Evolutionary conservation across 768 basidiomycete species (phyloP).

Genomic region (Boletus coccyginus): DNA sequence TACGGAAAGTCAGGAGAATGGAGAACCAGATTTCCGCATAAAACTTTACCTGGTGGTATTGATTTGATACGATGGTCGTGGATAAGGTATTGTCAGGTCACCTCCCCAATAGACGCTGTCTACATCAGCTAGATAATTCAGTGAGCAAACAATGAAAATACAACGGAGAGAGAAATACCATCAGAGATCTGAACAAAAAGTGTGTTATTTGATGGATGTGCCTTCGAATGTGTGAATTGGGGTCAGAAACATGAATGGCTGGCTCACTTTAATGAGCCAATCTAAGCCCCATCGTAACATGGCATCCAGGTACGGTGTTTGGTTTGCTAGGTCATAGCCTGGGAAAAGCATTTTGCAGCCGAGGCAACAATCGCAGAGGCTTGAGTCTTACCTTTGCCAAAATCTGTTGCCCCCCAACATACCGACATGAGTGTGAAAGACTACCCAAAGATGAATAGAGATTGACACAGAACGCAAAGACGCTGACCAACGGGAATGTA

Average conservation of each 20-base stretch:
- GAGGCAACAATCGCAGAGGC: neutral
- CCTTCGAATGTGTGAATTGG: constrained; percentile 41
- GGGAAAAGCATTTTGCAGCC: neutral
- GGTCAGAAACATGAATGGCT: neutral
- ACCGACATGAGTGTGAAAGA: constrained; percentile 82
- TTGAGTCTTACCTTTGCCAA: constrained; percentile 58
- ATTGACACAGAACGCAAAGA: neutral
- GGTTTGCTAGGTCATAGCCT: constrained; percentile 84
- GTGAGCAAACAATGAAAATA: constrained; percentile 1
- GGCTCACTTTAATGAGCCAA: constrained; percentile 84
- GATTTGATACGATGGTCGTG: constrained; percentile 75
- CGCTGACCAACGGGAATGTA: constrained; percentile 74
- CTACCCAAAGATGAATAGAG: constrained; percentile 33
- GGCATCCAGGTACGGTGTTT: constrained; percentile 88
- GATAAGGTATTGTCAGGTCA: constrained; percentile 70
- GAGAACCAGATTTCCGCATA: neutral
- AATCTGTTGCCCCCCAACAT: constrained; percentile 89
- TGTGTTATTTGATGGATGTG: constrained; percentile 70
- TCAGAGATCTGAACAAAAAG: constrained; percentile 78
- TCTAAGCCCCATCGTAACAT: constrained; percentile 90
- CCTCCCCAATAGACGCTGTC: constrained; percentile 91
- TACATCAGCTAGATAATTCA: constrained; percentile 41
- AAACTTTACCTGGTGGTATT: constrained; percentile 54
- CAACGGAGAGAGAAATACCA: constrained; percentile 33
- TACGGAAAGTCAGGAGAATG: constrained; percentile 10